Evolutionary conservation across 2,329 filamentous ascomycete genomes (phyloP), one percentile per base, ranked within the genome.

Genomic region (Colletotrichum camelliae): DNA sequence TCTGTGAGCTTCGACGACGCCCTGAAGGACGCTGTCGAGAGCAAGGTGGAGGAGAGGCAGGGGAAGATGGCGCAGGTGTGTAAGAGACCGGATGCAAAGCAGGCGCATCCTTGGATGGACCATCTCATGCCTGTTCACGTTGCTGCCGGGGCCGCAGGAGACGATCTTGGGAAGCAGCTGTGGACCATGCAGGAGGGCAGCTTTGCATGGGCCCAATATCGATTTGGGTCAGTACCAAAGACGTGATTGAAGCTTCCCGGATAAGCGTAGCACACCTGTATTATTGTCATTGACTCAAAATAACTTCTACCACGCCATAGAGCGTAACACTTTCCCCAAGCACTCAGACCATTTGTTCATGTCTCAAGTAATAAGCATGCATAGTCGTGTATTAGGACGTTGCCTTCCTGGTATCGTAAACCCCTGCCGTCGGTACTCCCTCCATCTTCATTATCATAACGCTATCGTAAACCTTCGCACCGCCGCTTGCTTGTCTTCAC

Each of bases 1-100:
- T 84, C 89, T 2, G 86, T 88, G 43, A 90, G 88, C 67, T 96
- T 95, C 79, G 91, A 96, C 77, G 88, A 92, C 61, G 91, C 93
- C 3, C 37, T 76, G 24, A 75, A 70, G 7, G 66, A 76, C 16
- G 74, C 71, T 0, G 74, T 92, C 33, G 89, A 89, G 81, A 79
- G 82, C n/a, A 70, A 83, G 10, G 84, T 85, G 5, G 75, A 74
- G 5, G 81, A 83, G 77, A 81, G 88, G 18, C 83, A 86, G 77
- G 82, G 83, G 7, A 82, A 77, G 35, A 85, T 89, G 85, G 82
- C 82, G 0, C 83, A 83, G 24, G 78, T 86, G 3, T 81, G 83
- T 21, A 84, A 81, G 75, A 81, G 88, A 37, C 84, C 85, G 0
- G 87, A 89, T 70, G 88, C 88, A 7, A 84, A 81, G 62, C 84